Conservation (phyloP, 2,329 filamentous ascomycete species). For the Fusarium scirpi region DNA sequence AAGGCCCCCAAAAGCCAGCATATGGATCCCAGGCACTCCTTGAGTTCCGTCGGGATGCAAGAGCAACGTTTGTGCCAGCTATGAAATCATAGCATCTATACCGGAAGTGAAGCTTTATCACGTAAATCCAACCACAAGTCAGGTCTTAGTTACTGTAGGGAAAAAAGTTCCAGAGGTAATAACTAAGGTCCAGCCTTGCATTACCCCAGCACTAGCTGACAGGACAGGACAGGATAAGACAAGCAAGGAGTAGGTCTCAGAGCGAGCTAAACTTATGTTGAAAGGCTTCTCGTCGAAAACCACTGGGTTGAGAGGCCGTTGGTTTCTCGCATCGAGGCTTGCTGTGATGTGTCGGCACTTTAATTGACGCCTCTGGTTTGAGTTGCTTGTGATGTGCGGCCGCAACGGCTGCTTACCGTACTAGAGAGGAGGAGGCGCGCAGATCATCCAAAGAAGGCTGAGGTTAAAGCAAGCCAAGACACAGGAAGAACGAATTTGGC, state of each 20-base stretch:
- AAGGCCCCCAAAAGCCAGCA: neutral
- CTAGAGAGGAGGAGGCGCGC: conserved; percentile 3
- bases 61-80: neutral
- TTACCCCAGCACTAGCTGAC: conserved; percentile 14
- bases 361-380: conserved; percentile 1
- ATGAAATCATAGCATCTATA: conserved; percentile 37
- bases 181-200: conserved; percentile 3
- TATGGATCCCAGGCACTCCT: conserved; percentile 4
- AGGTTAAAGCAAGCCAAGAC: conserved; percentile 13
- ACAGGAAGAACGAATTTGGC: conserved; percentile 8
- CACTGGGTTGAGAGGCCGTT: conserved; percentile 14
- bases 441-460: conserved; percentile 23
- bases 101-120: conserved; percentile 8
- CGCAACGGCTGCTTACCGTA: conserved; percentile 12
- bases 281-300: conserved; percentile 1
- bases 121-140: neutral
- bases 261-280: conserved; percentile 7
- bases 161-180: conserved; percentile 6
- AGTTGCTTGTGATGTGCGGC: conserved; percentile 8
- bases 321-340: conserved; percentile 8
- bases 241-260: conserved; percentile 2
- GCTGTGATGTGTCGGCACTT: conserved; percentile 5
- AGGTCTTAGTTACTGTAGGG: conserved; percentile 4
- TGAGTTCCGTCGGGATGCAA: conserved; percentile 24
- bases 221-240: neutral